Conservation (phyloP, 2,329 filamentous ascomycete genomes). For the Ophiostoma sp. region DNA sequence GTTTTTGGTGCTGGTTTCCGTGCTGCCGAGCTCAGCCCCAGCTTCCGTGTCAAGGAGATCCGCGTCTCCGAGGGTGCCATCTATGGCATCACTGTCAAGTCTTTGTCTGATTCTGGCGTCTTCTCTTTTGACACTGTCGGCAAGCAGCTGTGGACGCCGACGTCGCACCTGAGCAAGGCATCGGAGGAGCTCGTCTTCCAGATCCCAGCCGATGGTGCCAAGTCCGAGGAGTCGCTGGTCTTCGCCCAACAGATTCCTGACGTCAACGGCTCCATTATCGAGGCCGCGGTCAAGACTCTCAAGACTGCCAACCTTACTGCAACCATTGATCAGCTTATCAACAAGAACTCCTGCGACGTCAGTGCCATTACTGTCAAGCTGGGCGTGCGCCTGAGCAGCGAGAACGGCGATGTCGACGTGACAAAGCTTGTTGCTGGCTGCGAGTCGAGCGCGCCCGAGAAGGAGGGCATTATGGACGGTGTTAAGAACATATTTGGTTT, state of each 20-base stretch:
- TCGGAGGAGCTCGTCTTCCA: conserved; percentile 81
- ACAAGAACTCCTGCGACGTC: conserved; percentile 70
- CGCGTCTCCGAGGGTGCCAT: conserved; percentile 68
- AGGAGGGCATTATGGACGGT: conserved; percentile 80
- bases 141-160: conserved; percentile 77
- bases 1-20: conserved; percentile 95
- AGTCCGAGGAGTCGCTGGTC: conserved; percentile 69
- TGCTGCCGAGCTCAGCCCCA: conserved; percentile 84
- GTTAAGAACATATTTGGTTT: conserved; percentile 96
- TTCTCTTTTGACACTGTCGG: conserved; percentile 63
- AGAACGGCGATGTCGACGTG: conserved; percentile 77
- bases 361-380: conserved; percentile 77
- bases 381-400: conserved; percentile 62
- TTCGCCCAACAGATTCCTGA: conserved; percentile 69
- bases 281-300: conserved; percentile 60
- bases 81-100: conserved; percentile 72
- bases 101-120: conserved; percentile 56
- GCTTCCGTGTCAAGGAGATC: conserved; percentile 98
- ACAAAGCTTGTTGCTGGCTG: conserved; percentile 74
- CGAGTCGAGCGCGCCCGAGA: conserved; percentile 66
- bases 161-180: conserved; percentile 67
- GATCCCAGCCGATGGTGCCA: conserved; percentile 39
- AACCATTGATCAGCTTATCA: conserved; percentile 70
- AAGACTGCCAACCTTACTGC: conserved; percentile 81
- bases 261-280: conserved; percentile 43